Evolutionary conservation across 768 basidiomycete species (phyloP), one percentile per base, ranked within the genome.

Genomic region (Tylopilus subfusipes): DNA sequence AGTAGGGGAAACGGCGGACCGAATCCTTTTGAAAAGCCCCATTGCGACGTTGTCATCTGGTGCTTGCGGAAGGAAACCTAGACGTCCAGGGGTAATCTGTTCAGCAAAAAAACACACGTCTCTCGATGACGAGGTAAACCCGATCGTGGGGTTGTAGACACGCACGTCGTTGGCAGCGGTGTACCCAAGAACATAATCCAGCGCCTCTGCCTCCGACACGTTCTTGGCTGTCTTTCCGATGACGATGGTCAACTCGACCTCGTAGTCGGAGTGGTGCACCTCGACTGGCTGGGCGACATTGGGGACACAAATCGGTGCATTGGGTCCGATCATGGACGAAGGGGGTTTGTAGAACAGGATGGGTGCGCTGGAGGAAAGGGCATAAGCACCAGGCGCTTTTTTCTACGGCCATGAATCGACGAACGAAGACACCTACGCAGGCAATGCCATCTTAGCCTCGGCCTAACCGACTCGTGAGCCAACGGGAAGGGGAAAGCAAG

Each of bases 21-120:
- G 60, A 92, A 95, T 39, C 86, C 79, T 70, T 95, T 95, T 25
- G 90, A 91, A 71, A 91, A 93, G 29, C 81, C 76, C 92, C 93
- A 95, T 61, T 95, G 93, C 1, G 86, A 85, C 11, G 86, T 84
- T 4, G 82, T 82, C 72, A 88, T 74, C 67, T 94, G 93, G 62
- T 87, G 85, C 58, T 85, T 83, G 39, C 93, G 82, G 80, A 93
- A 92, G 5, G 90, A 92, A 3, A 89, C 79, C 66, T 67, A 52
- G 3, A 54, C 22, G 14, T 5, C 19, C 40, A 25, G 34, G 18
- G 18, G n/a, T 0, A n/a, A 33, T 16, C 2, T 4, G 6, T 16
- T 53, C 18, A 59, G 42, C 18, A 13, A 34, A 18, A 16, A 8
- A n/a, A n/a, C n/a, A n/a, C n/a, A n/a, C n/a, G 16, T 50, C 9